Evolutionary conservation across 768 basidiomycete genomes (phyloP).

Genomic region (Termitomyces titanicus): DNA sequence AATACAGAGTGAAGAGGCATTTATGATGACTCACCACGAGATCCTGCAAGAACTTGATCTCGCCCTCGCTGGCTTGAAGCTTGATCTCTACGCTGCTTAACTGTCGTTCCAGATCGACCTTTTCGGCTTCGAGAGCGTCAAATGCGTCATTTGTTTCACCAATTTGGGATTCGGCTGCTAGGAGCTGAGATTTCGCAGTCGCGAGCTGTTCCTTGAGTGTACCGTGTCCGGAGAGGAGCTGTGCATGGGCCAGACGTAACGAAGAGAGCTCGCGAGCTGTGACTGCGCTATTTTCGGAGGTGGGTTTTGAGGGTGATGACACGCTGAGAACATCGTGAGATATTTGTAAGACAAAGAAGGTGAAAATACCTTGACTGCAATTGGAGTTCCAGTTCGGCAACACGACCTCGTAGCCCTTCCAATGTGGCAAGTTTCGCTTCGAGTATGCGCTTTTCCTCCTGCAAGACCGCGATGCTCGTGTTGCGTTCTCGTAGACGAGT

Average conservation of each 20-base stretch:
- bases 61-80: background rate
- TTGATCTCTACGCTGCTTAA: background rate
- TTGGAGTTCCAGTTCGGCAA: conserved; percentile 57
- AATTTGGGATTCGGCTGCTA: conserved; percentile 31
- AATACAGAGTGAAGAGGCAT: background rate
- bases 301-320: background rate
- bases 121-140: conserved; percentile 9
- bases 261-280: conserved; percentile 49
- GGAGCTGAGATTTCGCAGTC: conserved; percentile 32
- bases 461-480: conserved; percentile 63
- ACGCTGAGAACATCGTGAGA: background rate
- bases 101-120: conserved; percentile 2
- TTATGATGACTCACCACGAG: conserved; percentile 4
- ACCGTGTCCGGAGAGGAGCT: conserved; percentile 66
- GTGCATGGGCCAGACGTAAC: conserved; percentile 60
- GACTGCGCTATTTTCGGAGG: conserved; percentile 34
- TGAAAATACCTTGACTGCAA: conserved; percentile 48
- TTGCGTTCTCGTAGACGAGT: conserved; percentile 48
- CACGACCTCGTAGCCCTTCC: conserved; percentile 56
- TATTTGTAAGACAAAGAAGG: background rate
- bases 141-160: conserved; percentile 18
- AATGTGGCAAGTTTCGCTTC: conserved; percentile 47
- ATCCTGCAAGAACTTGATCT: conserved; percentile 7
- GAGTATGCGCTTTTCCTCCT: conserved; percentile 69
- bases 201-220: conserved; percentile 47